Base-by-base conservation (phyloP, 177 flowering plant genomes). In the Telopea speciosissima region DNA sequence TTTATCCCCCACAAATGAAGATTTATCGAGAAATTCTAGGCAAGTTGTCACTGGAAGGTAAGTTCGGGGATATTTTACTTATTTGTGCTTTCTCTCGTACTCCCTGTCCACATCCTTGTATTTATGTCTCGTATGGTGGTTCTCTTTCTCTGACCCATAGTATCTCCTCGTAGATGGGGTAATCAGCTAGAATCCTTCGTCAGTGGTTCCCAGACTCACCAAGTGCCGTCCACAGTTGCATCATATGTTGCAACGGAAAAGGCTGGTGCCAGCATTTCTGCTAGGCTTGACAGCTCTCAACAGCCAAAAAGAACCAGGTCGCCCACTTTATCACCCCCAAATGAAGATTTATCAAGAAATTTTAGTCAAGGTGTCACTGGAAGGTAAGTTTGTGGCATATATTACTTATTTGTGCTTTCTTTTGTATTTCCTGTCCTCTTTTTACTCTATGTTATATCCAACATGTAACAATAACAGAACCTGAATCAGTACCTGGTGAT, bases 241-340 rank as follows among this genome's bases (percentile, higher is more conserved):
- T 73, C 85, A 52, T 67, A 65, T 67, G 61, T 58, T 79, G 72
- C 76, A 62, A 64, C 78, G 17, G 74, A 66, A 62, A 75, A 73
- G 76, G 52, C 73, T 63, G 78, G 75, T 60, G 69, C 79, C 42
- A 65, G 76, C 14, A 42, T 68, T 68, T 63, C 81, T 24, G 72
- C 78, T 36, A 83, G 66, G 61, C 56, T 68, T 74, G 26, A 82
- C 61, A 79, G 77, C 70, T 65, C 54, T 63, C 85, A 76, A 33
- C 73, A 73, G 26, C 60, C 45, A 14, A 74, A 75, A 75, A 78
- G 83, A 61, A 74, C 64, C 62, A 77, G 77, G 63, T 74, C 81
- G 23, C 80, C n/a, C 33, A 31, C 33, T 31, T 31, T 31, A 31
- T 31, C 33, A 31, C 5, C 33, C 33, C 2, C 33, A 31, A 31